Evolutionary conservation across 495 filamentous ascomycete genomes (phyloP).

Genomic region (Thozetella sp.): DNA sequence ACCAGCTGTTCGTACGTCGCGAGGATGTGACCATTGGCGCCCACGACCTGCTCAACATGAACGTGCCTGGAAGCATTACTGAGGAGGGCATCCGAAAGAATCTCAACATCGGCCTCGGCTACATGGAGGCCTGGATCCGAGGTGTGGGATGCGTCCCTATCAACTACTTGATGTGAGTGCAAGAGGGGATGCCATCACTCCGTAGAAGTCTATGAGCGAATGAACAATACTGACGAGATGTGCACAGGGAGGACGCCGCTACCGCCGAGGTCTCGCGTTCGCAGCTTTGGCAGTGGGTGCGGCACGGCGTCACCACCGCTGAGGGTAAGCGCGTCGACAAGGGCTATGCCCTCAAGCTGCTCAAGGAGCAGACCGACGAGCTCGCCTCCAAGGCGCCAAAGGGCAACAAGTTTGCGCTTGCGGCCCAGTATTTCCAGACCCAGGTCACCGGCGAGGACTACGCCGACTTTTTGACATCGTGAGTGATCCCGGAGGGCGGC

Average conservation of each 20-base stretch:
- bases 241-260: constrained; percentile 84
- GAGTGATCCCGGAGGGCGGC: constrained; percentile 40
- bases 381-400: constrained; percentile 75
- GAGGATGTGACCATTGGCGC: constrained; percentile 86
- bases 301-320: constrained; percentile 80
- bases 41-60: constrained; percentile 98
- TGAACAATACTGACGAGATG: constrained; percentile 9
- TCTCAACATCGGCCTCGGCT: constrained; percentile 91
- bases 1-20: constrained; percentile 89
- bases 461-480: constrained; percentile 93
- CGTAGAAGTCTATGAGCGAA: not conserved
- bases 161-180: constrained; percentile 88
- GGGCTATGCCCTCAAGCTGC: constrained; percentile 80
- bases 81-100: constrained; percentile 98
- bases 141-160: constrained; percentile 96
- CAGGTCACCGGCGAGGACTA: constrained; percentile 98
- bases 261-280: constrained; percentile 93
- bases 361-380: constrained; percentile 83
- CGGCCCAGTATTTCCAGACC: constrained; percentile 86
- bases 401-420: constrained; percentile 91
- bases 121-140: constrained; percentile 98
- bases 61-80: constrained; percentile 90
- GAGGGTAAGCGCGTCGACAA: constrained; percentile 96
- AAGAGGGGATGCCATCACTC: not conserved
- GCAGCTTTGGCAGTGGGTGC: constrained; percentile 96